phyloP scores from a whole-genome alignment of 2,329 filamentous ascomycete genomes.

The Fusarium liriodendri region DNA sequence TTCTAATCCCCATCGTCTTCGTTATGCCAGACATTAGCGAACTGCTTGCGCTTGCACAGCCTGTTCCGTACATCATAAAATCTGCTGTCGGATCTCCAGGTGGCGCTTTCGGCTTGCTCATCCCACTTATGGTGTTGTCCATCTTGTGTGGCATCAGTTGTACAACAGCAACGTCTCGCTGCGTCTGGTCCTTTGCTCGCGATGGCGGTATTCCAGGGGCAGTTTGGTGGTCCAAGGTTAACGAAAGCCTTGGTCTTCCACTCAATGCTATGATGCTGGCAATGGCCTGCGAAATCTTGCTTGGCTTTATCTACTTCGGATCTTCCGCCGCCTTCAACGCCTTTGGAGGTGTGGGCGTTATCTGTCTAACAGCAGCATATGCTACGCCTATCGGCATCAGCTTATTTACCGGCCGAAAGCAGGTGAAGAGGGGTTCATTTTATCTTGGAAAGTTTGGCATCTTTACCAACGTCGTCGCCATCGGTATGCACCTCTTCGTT shows the following conservation, averaged over 20 bases:
- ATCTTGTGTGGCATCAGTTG: constrained; percentile 17
- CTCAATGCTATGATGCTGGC: constrained; percentile 19
- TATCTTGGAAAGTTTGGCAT: constrained; percentile 6
- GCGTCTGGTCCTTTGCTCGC: constrained; percentile 14
- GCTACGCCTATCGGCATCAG: constrained; percentile 15
- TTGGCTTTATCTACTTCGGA: constrained; percentile 20
- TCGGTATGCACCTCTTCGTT: constrained; percentile 3
- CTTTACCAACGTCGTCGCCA: constrained; percentile 2
- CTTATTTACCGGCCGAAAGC: neutral
- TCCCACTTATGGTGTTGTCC: constrained; percentile 9
- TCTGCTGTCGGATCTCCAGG: constrained; percentile 2
- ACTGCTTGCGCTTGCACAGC: constrained; percentile 68
- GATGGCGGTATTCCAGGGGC: constrained; percentile 19
- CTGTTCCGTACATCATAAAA: constrained; percentile 72
- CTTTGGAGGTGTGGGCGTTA: constrained; percentile 9
- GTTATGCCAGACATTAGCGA: constrained; percentile 71
- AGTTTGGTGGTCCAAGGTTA: constrained; percentile 7
- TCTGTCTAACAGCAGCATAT: constrained; percentile 12
- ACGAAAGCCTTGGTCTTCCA: neutral
- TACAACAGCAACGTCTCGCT: constrained; percentile 16
- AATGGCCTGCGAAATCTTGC: constrained; percentile 4
- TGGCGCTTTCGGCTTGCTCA: constrained; percentile 1
- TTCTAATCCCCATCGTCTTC: constrained; percentile 76
- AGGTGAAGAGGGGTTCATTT: constrained; percentile 7
- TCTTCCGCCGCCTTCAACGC: constrained; percentile 16